Percentiles rank a stretch among this genome's conserved stretches.
These are phyloP conservation scores for Paspalum notatum DNA, from an alignment of 176 grass and related monocot species.

Conservation along the genomic window DNA sequence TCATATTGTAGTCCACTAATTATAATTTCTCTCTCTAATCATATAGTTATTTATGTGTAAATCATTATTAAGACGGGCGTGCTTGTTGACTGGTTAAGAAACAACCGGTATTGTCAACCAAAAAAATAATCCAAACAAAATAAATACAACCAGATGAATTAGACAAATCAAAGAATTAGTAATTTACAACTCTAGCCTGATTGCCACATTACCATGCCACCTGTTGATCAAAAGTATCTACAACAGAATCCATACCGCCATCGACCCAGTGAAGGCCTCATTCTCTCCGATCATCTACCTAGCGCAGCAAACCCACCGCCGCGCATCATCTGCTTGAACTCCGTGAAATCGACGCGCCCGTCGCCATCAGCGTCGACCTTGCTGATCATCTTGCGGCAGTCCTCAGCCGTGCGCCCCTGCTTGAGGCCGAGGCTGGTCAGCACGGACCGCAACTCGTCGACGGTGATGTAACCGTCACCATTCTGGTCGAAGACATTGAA, in stretches of 20 bases:
- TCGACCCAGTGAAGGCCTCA: background rate
- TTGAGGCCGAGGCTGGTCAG: constrained; percentile 66
- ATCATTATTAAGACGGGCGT: too few species aligned
- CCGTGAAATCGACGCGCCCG: constrained; percentile 66
- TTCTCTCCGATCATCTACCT: background rate
- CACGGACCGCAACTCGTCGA: constrained; percentile 68
- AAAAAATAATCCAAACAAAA: too few species aligned
- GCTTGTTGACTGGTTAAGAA: too few species aligned
- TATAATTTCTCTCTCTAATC: too few species aligned
- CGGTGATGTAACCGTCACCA: constrained; percentile 72
- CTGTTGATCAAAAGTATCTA: constrained; percentile 7
- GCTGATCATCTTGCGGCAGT: constrained; percentile 70
- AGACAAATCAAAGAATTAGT: background rate
- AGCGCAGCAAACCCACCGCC: constrained; percentile 57
- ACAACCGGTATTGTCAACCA: too few species aligned
- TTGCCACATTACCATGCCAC: background rate
- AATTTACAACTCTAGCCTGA: background rate
- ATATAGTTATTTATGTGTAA: too few species aligned
- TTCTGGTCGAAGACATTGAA: constrained; percentile 87
- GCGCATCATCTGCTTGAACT: constrained; percentile 87
- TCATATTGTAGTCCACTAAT: too few species aligned
- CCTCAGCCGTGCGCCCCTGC: constrained; percentile 62
- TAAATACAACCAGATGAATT: background rate
- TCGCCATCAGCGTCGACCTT: constrained; percentile 70
- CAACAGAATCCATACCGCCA: background rate